Evolutionary conservation across 1,139 yeast genomes (phyloP), one percentile per base, ranked within the genome.

Genomic region (Zygosaccharomyces sapae): DNA sequence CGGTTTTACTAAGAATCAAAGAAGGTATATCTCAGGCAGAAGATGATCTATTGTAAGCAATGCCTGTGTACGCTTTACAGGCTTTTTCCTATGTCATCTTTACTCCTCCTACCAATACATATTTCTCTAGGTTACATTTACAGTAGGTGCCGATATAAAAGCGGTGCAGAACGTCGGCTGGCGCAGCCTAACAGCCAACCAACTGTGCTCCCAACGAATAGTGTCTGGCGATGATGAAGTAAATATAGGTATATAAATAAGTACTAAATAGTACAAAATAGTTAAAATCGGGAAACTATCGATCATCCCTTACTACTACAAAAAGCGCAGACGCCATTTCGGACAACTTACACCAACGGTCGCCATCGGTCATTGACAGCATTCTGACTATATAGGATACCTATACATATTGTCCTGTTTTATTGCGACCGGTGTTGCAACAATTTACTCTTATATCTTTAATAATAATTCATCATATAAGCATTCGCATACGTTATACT

Each of bases 1-100:
- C 86, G 33, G 73, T 92, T 48, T 75, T 94, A 56, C 76, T 90
- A 61, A 84, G 84, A 69, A 81, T 92, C 59, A 92, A 92, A 73
- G 84, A 79, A 55, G 70, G 78, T 5, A 83, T 87, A 45, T 79
- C 80, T 41, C 83, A 80, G 50, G 85, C 82, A 43, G 95, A 86
- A 48, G 95, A 87, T 48, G 83, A 79, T 53, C 48, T 64, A 19
- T 54, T 62, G 45, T 62, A 48, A 51, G 31, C 2, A 7, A 22
- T 22, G 8, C 25, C 8, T 22, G 9, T 6, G 25, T 2, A 27
- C 12, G 25, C 8, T 22, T 22, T 10, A 2, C 20, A 22, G 6
- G 18, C 8, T 22, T 22, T n/a, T 7, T 22, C 8, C 25, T 5
- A 22, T 22, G 25, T 7, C 25, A 22, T 22, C 25, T 1, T 22